Conservation (phyloP, 1,284 basidiomycete species). For the Ceratobasidium sp. region DNA sequence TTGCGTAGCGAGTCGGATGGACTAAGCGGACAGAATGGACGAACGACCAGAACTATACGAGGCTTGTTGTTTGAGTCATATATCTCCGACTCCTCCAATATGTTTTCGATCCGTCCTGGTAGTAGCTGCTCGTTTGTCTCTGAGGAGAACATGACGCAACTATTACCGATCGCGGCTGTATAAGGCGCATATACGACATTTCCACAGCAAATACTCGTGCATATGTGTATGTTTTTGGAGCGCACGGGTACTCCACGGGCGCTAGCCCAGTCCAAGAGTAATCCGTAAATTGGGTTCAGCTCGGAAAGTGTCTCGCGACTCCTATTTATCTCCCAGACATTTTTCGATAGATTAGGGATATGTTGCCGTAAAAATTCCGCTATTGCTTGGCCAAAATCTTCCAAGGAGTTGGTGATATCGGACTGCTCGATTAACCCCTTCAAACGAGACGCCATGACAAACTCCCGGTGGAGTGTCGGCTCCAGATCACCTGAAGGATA, state of each 20-base stretch:
- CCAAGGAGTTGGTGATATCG: neutral
- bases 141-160: neutral
- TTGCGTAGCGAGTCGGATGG: neutral
- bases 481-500: constrained; percentile 25
- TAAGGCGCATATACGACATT: constrained; percentile 2
- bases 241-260: neutral
- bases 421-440: neutral
- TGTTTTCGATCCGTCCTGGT: neutral
- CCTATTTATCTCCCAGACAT: neutral
- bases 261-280: too few species aligned
- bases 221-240: neutral
- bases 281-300: too few species aligned
- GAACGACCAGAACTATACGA: neutral
- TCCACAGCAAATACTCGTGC: neutral
- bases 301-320: neutral
- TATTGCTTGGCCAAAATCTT: neutral
- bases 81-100: neutral
- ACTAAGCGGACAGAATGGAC: neutral
- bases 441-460: constrained; percentile 9
- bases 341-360: neutral
- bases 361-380: neutral
- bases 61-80: neutral
- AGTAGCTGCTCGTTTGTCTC: neutral
- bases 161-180: neutral
- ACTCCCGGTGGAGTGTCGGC: constrained; percentile 17